phyloP scores from a whole-genome alignment of 257 asterid species.

The Penstemon newberryi region DNA sequence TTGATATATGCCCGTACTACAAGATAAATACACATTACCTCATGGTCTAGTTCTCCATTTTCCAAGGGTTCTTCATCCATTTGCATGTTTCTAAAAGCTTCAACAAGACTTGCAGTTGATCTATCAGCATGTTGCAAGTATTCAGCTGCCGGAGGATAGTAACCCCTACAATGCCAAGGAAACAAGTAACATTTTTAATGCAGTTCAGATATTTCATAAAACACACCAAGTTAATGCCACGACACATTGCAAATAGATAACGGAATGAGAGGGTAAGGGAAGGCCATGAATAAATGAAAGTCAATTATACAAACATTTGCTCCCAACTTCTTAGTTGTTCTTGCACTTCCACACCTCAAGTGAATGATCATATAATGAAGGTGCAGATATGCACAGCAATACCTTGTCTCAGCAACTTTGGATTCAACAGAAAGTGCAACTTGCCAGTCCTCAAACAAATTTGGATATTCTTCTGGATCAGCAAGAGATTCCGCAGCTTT shows the following conservation, averaged over 20 bases:
- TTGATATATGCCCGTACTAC: not conserved
- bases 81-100: conserved; percentile 74
- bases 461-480: conserved; percentile 96
- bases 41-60: conserved; percentile 83
- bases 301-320: conserved; percentile 15
- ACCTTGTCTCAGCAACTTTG: conserved; percentile 69
- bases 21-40: conserved; percentile 47
- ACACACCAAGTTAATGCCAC: conserved; percentile 4
- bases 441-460: conserved; percentile 98
- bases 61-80: conserved; percentile 67
- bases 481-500: conserved; percentile 99
- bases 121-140: conserved; percentile 64
- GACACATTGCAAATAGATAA: conserved; percentile 23
- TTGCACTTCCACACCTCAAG: conserved; percentile 8
- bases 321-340: not conserved
- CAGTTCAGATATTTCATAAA: conserved; percentile 3
- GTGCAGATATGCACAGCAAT: conserved; percentile 24
- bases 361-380: conserved; percentile 16
- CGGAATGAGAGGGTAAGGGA: conserved; percentile 15
- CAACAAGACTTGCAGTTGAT: conserved; percentile 87
- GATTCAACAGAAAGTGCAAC: conserved; percentile 89
- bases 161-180: conserved; percentile 52
- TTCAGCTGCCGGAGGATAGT: conserved; percentile 76
- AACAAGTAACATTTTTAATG: conserved; percentile 17
- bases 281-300: not conserved